Evolutionary conservation across 257 asterid species (phyloP), one percentile per base, ranked within the genome.

Genomic region (Thymus quinquecostatus): DNA sequence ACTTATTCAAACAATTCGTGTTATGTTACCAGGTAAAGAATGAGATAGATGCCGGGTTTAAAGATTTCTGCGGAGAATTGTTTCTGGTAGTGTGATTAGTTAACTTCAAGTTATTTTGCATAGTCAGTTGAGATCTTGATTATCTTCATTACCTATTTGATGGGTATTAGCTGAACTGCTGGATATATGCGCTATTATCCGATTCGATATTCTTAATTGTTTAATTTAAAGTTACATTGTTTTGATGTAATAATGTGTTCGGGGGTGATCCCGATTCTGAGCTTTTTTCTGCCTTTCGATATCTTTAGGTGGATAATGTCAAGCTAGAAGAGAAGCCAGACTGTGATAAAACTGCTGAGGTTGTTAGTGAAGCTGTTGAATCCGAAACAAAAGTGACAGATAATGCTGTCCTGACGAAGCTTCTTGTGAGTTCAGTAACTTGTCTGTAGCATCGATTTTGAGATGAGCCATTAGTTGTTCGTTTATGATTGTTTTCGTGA

Each of bases 381-480:
- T 71, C 85, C 8, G 66, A 80, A 70, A 86, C 89, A 8, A 84
- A 78, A 75, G 77, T 48, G 70, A 40, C 86, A 0, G 89, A 88
- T 77, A 87, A 89, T 56, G 75, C 55, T 53, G 95, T 89, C 77
- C 78, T 94, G 63, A 85, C 87, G 88, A 91, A 87, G 87, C 99
- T 94, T 89, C 96, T 91, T 83, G 99, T 94, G 94, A 94, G 99
- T 91, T 84, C 65, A 64, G 78, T 75, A 77, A 77, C 73, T 75
- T 81, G 83, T 77, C 71, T 21, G 68, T 41, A 44, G 49, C 77
- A 70, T 83, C 64, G 32, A 63, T 78, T 21, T 79, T 71, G 10
- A 66, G 82, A 80, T 74, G 72, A 60, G 50, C 58, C 38, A 69
- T 68, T 61, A 45, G 63, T 65, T 41, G 48, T 38, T 38, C 41